Base-by-base conservation (phyloP, 2,329 filamentous ascomycete species). In the Epichloe coenophiala region DNA sequence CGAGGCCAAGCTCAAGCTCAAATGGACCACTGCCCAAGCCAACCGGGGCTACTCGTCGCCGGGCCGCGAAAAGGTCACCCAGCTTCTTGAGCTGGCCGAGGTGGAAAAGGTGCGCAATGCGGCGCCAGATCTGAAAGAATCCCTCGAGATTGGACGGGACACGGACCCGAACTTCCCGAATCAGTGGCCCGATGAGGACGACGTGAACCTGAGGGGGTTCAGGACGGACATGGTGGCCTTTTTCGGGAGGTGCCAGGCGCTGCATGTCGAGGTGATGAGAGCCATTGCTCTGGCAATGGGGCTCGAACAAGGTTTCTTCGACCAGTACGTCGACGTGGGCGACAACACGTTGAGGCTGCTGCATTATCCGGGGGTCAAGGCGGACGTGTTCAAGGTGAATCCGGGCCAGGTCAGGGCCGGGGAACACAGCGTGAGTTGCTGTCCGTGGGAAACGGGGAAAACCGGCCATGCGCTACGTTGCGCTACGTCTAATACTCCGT, bases 241-340 rank as follows among this genome's bases (percentile, higher is more conserved):
- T 66, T 86, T 84, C 57, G 74, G 74, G n/a, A 73, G 74, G 53
- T 94, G 88, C 67, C 86, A 88, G 64, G 63, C 69, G 13, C 65
- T 96, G 50, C 86, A 96, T 65, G 71, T 78, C 31, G 73, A 89
- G 55, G 77, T 95, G 19, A 94, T 95, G 88, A 74, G 84, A 4
- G 86, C 88, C 8, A 87, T 95, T 55, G 88, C 87, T 0, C 69
- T 91, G n/a, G 88, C 85, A 0, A 81, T 95, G 78, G 83, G 77
- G 0, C 70, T 93, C 15, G 76, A 81, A 0, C 76, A 83, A 59
- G 60, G 59, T 4, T 94, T 84, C 73, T 96, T 96, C 60, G 88
- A 95, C 59, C 59, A 64, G 4, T 94, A 78, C 61, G 83, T 88
- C 0, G 78, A 84, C 58, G 77, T 70, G 1, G 81, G 81, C 2